A percentile compares a stretch with the other conserved stretches of the same genome.
Conservation (phyloP, 305 asterid genomes). For the Fraxinus platypoda region DNA sequence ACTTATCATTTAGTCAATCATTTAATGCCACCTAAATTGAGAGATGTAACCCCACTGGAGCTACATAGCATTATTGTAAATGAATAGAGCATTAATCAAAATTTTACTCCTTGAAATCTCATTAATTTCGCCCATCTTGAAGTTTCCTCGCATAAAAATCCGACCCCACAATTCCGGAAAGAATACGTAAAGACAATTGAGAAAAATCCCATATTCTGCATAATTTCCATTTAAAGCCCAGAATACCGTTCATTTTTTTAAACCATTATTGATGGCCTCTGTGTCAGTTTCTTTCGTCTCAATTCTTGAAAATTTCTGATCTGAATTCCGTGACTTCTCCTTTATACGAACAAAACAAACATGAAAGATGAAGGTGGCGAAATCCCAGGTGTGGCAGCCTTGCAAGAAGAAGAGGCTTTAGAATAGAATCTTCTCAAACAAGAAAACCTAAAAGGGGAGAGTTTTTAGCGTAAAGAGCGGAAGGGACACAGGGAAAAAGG, state of each 20-base stretch:
- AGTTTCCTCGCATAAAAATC: background rate
- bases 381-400: constrained; percentile 99
- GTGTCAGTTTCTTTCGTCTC: background rate
- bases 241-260: background rate
- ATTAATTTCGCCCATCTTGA: background rate
- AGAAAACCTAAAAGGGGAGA: background rate
- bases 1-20: too few relatives aligned
- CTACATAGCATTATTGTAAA: too few relatives aligned
- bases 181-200: background rate
- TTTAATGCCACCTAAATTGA: too few relatives aligned
- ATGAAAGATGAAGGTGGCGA: constrained; percentile 54
- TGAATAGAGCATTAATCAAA: background rate
- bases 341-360: background rate
- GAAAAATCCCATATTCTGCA: background rate
- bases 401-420: constrained; percentile 92
- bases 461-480: background rate
- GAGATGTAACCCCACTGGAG: too few relatives aligned
- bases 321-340: background rate
- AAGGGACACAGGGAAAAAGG: background rate
- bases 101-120: background rate
- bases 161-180: background rate
- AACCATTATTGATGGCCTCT: background rate
- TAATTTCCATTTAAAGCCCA: background rate
- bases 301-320: background rate
- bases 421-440: constrained; percentile 25